phyloP scores from a whole-genome alignment of 140 eudicot genomes.

The Stevia rebaudiana region DNA sequence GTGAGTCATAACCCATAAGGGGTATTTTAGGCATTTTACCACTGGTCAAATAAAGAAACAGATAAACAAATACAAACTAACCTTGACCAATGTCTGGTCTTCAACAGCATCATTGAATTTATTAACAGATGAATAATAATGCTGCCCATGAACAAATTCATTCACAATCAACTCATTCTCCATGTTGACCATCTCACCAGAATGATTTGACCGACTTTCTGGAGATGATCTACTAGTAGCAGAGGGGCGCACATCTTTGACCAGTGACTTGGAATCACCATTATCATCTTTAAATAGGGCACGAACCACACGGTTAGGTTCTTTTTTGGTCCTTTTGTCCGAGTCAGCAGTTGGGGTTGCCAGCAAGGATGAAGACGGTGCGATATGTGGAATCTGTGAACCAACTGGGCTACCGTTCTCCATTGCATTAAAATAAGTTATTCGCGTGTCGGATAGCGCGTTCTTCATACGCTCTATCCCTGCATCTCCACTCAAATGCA shows the following conservation, averaged over 20 bases:
- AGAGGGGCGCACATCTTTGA: constrained; percentile 38
- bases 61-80: constrained; percentile 14
- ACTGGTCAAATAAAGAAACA: neutral
- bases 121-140: constrained; percentile 32
- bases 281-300: constrained; percentile 55
- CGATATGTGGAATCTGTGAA: constrained; percentile 48
- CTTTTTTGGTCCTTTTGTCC: constrained; percentile 27
- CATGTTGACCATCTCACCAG: constrained; percentile 37
- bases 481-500: constrained; percentile 80
- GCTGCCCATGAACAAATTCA: constrained; percentile 71
- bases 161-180: constrained; percentile 86
- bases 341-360: constrained; percentile 28
- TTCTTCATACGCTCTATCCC: constrained; percentile 73
- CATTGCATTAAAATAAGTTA: constrained; percentile 55
- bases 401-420: constrained; percentile 59
- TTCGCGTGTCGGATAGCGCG: constrained; percentile 66
- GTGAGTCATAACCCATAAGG: constrained; percentile 2
- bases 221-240: constrained; percentile 7
- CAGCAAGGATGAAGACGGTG: constrained; percentile 33
- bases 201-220: constrained; percentile 9
- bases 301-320: constrained; percentile 49
- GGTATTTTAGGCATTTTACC: neutral
- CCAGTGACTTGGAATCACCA: constrained; percentile 26
- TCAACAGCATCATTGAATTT: constrained; percentile 30
- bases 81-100: constrained; percentile 46